Evolutionary conservation across 805 yeast species (phyloP).

Genomic region (Cephaloascus albidus): DNA sequence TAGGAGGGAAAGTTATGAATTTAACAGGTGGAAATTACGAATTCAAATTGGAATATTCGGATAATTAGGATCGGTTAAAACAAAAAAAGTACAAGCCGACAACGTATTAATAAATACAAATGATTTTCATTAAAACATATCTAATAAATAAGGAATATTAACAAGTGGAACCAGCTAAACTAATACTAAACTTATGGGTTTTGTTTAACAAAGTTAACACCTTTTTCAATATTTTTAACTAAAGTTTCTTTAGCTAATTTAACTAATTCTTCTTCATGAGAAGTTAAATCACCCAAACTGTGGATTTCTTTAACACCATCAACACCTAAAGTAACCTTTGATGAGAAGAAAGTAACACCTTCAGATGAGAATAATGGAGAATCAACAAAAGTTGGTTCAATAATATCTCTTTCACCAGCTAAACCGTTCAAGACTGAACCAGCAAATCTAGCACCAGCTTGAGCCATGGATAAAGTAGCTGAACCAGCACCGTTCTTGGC

Average conservation of each 20-base stretch:
- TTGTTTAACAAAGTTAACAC: slow-evolving; percentile 74
- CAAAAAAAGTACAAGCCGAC: no score
- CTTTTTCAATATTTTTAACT: slow-evolving; percentile 87
- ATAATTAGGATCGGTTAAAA: no score
- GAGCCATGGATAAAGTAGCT: slow-evolving; percentile 81
- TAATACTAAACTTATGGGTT: slow-evolving; percentile 37
- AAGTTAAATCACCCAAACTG: slow-evolving; percentile 61
- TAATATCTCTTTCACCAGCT: slow-evolving; percentile 51
- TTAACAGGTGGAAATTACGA: no score
- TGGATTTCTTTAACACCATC: slow-evolving; percentile 82
- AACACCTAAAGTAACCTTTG: slow-evolving; percentile 88
- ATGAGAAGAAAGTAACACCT: slow-evolving; percentile 95
- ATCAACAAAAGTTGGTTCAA: slow-evolving; percentile 68
- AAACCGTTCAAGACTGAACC: slow-evolving; percentile 54
- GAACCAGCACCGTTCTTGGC: slow-evolving; percentile 82
- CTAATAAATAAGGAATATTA: no score
- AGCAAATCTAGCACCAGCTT: slow-evolving; percentile 73
- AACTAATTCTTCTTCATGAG: slow-evolving; percentile 79
- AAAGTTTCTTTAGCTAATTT: slow-evolving; percentile 81
- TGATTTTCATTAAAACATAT: no score
- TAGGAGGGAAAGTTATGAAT: no score
- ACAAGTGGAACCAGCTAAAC: no score
- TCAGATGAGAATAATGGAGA: slow-evolving; percentile 75
- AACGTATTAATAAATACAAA: no score
- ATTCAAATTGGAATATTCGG: no score